Evolutionary conservation across 1,284 basidiomycete genomes (phyloP), one percentile per base, ranked within the genome.

Genomic region (Peniophora sp.): DNA sequence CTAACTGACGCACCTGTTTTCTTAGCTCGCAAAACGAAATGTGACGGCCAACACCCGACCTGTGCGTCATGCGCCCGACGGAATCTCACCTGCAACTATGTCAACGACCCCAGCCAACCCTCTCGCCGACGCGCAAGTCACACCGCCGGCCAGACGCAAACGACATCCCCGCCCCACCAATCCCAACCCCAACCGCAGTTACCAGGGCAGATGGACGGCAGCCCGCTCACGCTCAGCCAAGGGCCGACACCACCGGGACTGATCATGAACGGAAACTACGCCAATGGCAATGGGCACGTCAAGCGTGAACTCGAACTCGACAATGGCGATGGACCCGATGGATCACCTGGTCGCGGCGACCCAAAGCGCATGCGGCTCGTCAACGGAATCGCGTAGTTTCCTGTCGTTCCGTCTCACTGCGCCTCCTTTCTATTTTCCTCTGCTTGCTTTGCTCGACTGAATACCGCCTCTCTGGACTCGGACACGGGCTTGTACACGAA

Each of bases 21-120:
- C 58, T 37, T 57, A 89, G 88, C 86, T 32, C 86, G 87, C 52
- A 90, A 90, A 69, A 90, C 88, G 15, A 84, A 87, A 63, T 90
- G 87, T 59, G 87, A 90, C 64, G 87, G 87, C 42, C 82, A 75
- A 18, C 85, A 86, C 61, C 87, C 87, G 27, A 75, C 83, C 24
- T 90, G 87, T 62, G 79, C 84, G 52, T 87, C 85, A 65, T 90
- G 87, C 64, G 77, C 81, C 51, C 81, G 85, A 53, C 73, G 88
- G 55, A 75, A 75, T 44, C 69, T 89, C 61, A 72, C 76, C 48
- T 90, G 87, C 72, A 86, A 82, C 64, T 90, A 90, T 66, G 83
- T 83, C 35, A 85, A 86, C 60, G 85, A 88, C 56, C 62, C 73
- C 36, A 51, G 50, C 50, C 56, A 47, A 47, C 51, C 56, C 5